Percentiles rank a stretch among this genome's conserved stretches.
phyloP scores from a whole-genome alignment of 2,329 filamentous ascomycete species.

The Colletotrichum neosansevieriae region DNA sequence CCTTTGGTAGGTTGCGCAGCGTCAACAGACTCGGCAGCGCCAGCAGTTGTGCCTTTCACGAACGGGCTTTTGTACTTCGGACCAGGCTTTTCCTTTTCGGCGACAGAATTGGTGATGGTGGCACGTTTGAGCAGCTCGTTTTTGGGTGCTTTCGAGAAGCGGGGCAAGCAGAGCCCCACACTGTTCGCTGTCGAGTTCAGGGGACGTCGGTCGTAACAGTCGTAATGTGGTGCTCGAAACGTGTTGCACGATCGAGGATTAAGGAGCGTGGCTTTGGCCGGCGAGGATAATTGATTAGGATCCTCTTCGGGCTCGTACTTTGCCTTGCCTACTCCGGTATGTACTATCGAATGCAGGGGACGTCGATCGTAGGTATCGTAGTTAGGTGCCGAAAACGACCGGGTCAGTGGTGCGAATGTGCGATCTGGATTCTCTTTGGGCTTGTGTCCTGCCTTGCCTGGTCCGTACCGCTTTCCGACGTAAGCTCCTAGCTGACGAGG shows the following conservation, averaged over 20 bases:
- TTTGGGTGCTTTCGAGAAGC: background rate
- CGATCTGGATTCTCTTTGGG: background rate
- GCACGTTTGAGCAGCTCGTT: background rate
- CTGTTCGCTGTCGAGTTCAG: background rate
- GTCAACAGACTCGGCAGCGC: too few species aligned
- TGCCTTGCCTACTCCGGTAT: background rate
- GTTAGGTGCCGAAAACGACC: background rate
- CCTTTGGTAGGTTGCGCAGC: too few species aligned
- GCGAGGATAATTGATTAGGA: background rate
- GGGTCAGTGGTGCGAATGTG: background rate
- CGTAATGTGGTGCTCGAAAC: background rate
- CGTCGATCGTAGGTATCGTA: background rate
- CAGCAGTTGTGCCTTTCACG: too few species aligned
- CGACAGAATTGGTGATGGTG: background rate
- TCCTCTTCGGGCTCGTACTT: background rate
- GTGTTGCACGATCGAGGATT: background rate
- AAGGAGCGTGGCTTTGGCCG: background rate
- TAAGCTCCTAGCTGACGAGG: background rate
- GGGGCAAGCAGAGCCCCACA: background rate
- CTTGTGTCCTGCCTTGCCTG: background rate
- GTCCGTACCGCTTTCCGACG: background rate
- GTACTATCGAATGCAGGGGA: background rate
- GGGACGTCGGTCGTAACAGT: background rate
- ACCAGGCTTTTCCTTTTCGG: background rate
- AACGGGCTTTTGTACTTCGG: background rate